A percentile compares a stretch with the other conserved stretches of the same genome.
These are phyloP conservation scores for Sclerotinia minor DNA, from an alignment of 2,329 filamentous ascomycete species.

Conservation along the genomic window DNA sequence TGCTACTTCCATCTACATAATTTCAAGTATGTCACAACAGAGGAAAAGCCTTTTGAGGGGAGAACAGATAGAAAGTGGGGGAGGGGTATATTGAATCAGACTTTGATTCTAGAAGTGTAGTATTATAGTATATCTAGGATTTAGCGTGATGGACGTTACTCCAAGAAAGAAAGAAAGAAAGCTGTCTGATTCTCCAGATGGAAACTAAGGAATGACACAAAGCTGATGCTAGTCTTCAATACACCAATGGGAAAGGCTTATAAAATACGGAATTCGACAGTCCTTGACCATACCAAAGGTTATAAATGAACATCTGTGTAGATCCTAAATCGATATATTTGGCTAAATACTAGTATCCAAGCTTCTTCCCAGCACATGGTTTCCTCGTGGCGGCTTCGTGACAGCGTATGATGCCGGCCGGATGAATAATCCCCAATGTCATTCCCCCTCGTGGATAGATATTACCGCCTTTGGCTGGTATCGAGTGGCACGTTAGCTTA, in stretches of 20 bases:
- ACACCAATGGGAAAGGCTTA: neutral
- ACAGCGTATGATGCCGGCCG: neutral
- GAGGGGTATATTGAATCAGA: neutral
- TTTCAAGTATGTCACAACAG: neutral
- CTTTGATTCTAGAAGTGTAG: neutral
- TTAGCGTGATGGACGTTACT: neutral
- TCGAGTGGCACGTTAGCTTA: neutral
- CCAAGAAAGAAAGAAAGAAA: neutral
- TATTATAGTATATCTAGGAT: neutral
- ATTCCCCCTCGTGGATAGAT: neutral
- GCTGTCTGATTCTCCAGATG: neutral
- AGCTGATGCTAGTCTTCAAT: neutral
- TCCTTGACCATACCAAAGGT: neutral
- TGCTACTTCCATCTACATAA: neutral
- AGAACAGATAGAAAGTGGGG: neutral
- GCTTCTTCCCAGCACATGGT: slow-evolving; percentile 5
- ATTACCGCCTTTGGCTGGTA: neutral
- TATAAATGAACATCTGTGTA: neutral
- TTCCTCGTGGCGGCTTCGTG: neutral
- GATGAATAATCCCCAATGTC: neutral
- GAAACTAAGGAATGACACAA: neutral
- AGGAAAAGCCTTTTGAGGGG: neutral
- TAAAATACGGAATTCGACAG: neutral
- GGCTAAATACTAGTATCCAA: slow-evolving; percentile 1
- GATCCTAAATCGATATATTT: neutral